Base-by-base conservation (phyloP, 495 filamentous ascomycete species). In the Aspergillus conjunctus region DNA sequence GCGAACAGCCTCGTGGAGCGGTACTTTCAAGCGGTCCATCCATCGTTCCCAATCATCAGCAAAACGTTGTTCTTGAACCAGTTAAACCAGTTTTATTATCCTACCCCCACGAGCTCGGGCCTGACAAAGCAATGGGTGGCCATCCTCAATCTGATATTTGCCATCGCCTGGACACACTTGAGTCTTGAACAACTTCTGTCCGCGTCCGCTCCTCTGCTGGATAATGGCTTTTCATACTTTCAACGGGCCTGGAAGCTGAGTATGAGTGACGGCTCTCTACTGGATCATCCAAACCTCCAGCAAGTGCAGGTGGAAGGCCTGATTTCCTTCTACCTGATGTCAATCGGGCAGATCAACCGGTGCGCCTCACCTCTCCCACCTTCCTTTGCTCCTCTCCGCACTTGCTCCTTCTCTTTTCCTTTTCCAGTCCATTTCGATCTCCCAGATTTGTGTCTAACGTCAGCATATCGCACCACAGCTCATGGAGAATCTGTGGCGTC, bases 81-180 rank as follows among this genome's bases (percentile, higher is more conserved):
- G 54, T 78, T 75, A 55, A 72, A 68, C n/a, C n/a, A n/a, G n/a
- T n/a, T n/a, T n/a, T n/a, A 39, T 68, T 66, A 9, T 78, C 75
- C 41, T 80, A 74, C 41, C 54, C 67, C 37, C 67, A 67, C 37
- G 51, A 68, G 3, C 69, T 63, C 15, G 59, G 73, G 71, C 32
- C 75, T 77, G 26, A 71, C 74, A 3, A 75, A 71, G 17, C 72
- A 78, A 50, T 88, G 84, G 85, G 69, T 85, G 46, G 81, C 83
- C 0, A 82, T 84, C 18, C 59, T 88, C 22, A 89, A 90, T 65
- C 62, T 88, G 22, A 76, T 89, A 22, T 87, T 89, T 68, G 87
- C 87, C 18, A 85, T 88, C 56, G 81, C 79, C 4, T 77, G 81
- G 5, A 79, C 73, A 61, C 81, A 84, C 62, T 77, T 76, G 0